These are phyloP conservation scores for Solanum microdontum DNA, from an alignment of 257 asterid species.

Conservation along the genomic window DNA sequence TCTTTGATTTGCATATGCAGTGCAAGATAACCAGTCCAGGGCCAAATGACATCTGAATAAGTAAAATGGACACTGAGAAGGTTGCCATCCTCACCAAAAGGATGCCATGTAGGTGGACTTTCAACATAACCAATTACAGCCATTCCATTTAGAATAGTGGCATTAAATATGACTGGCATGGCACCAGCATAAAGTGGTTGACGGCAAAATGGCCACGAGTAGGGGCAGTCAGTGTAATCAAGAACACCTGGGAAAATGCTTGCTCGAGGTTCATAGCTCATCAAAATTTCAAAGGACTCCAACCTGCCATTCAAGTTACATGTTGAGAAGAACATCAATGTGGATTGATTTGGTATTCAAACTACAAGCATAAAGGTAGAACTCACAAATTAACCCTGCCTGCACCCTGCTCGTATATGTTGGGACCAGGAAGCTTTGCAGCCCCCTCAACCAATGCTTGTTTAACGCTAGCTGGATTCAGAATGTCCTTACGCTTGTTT, in stretches of 20 bases:
- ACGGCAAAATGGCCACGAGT: constrained; percentile 98
- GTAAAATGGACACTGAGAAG: constrained; percentile 81
- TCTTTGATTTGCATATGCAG: constrained; percentile 96
- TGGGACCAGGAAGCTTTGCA: constrained; percentile 87
- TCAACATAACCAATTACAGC: constrained; percentile 78
- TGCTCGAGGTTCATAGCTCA: constrained; percentile 88
- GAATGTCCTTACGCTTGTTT: constrained; percentile 58
- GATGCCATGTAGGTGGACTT: constrained; percentile 86
- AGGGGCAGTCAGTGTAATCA: constrained; percentile 88
- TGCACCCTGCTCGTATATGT: constrained; percentile 99
- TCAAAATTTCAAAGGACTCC: constrained; percentile 76
- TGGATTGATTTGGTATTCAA: not conserved
- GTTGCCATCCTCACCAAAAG: constrained; percentile 74
- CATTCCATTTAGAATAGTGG: constrained; percentile 95
- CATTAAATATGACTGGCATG: constrained; percentile 90
- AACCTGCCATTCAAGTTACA: constrained; percentile 45
- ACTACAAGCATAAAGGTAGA: constrained; percentile 10
- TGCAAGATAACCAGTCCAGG: constrained; percentile 97
- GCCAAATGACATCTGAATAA: constrained; percentile 91
- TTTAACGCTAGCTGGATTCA: constrained; percentile 95
- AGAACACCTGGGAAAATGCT: constrained; percentile 93
- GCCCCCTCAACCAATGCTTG: constrained; percentile 99
- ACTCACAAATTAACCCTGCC: constrained; percentile 99
- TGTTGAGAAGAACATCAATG: not conserved
- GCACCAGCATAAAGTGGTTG: constrained; percentile 97